Evolutionary conservation across 768 basidiomycete species (phyloP).

Genomic region (Mycena kentingensis): DNA sequence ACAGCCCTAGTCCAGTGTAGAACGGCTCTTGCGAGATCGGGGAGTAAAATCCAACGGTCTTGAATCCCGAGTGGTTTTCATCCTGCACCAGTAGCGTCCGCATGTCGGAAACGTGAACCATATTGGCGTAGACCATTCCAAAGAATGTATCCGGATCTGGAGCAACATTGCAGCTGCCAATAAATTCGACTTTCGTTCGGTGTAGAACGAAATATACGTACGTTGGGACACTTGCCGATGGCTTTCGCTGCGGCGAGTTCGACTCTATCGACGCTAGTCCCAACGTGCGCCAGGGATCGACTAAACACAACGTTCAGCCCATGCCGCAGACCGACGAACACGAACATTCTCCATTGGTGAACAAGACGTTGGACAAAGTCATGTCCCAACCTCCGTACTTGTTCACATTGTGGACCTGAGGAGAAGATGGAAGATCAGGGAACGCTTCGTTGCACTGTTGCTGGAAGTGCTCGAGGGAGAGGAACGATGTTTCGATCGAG

Average conservation of each 20-base stretch:
- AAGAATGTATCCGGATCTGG: slow-evolving; percentile 42
- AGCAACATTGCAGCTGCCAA: slow-evolving; percentile 39
- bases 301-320: slow-evolving; percentile 24
- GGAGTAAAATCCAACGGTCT: slow-evolving; percentile 53
- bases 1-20: slow-evolving; percentile 48
- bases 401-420: slow-evolving; percentile 46
- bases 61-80: slow-evolving; percentile 49
- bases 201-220: slow-evolving; percentile 23
- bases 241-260: slow-evolving; percentile 44
- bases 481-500: slow-evolving; percentile 51
- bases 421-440: slow-evolving; percentile 38
- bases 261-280: slow-evolving; percentile 50
- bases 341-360: slow-evolving; percentile 52
- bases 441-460: slow-evolving; percentile 46
- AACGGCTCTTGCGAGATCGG: slow-evolving; percentile 48
- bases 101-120: slow-evolving; percentile 55
- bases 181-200: background rate
- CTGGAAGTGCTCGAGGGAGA: slow-evolving; percentile 48
- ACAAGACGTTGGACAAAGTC: slow-evolving; percentile 49
- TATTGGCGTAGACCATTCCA: slow-evolving; percentile 46
- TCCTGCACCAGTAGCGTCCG: slow-evolving; percentile 49
- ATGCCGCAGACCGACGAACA: background rate
- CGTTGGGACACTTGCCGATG: slow-evolving; percentile 41
- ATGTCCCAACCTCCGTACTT: slow-evolving; percentile 57
- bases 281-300: slow-evolving; percentile 56